Base-by-base conservation (phyloP, 2,329 filamentous ascomycete species). In the Gaeumannomyces sp. region DNA sequence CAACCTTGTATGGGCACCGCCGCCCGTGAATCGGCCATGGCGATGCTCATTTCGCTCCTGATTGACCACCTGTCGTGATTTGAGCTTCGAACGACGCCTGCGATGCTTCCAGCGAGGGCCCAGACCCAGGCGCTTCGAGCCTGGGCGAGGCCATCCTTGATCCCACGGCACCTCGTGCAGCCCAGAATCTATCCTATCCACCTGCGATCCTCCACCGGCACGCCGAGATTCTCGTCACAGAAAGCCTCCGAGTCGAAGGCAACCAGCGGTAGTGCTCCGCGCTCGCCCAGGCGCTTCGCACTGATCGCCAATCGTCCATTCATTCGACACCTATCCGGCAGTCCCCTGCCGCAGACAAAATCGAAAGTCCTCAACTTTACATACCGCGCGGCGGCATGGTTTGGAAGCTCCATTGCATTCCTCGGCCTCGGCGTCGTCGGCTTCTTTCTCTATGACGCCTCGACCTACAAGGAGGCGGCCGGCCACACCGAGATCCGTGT, bases 401-500 rank as follows among this genome's bases (percentile, higher is more conserved):
- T 92, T 28, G 95, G 95, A 56, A 87, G 91, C 66, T 90, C 94
- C 62, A 83, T 95, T 53, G 80, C 89, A 10, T 82, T 94, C 62
- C 75, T 91, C 64, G 88, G 90, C 45, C 78, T 83, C 4, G 82
- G 90, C 7, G 83, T 98, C 8, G 77, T 93, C 27, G 90, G 83
- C 61, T 97, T 99, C 81, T 99, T 99, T 78, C 71, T 95, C 70
- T 99, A 96, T 79, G 95, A 99, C 79, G 89, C 93, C 13, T 89
- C 87, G 61, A 99, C 95, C 19, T 99, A 99, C 79, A 88, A 86
- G 66, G 89, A 93, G 68, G 82, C 89, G 60, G 78, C 85, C 2
- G 85, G 82, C 8, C 82, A 83, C 31, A 80, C 81, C 68, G 93
- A 97, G 70, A 87, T 97, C 65, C 84, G 89, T 62, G 90, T 99